These are phyloP conservation scores for Boletus vermiculosoides DNA, from an alignment of 768 basidiomycete species.

Conservation along the genomic window DNA sequence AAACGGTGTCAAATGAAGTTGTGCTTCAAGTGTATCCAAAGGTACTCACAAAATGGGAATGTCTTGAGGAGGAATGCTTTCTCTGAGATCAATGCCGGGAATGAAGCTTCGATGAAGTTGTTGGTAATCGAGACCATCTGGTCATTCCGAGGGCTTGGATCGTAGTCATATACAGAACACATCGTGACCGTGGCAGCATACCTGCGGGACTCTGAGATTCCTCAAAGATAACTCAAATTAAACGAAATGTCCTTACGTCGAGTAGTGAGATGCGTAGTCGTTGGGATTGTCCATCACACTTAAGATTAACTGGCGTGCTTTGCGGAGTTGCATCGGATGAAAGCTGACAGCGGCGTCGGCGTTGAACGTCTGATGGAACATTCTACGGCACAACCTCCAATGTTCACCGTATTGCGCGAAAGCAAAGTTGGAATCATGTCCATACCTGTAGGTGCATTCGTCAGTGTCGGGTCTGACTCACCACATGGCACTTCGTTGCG, in stretches of 20 bases:
- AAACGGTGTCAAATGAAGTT: too few species aligned
- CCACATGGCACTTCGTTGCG: too few species aligned
- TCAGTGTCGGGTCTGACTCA: background rate
- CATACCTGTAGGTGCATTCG: constrained; percentile 9
- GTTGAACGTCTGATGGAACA: constrained; percentile 16
- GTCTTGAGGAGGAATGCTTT: too few species aligned
- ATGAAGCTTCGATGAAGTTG: constrained; percentile 6
- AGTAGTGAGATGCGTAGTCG: constrained; percentile 8
- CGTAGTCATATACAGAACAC: constrained; percentile 1
- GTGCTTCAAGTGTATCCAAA: too few species aligned
- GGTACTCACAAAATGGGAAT: too few species aligned
- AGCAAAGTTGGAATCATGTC: constrained; percentile 11
- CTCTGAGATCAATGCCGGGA: background rate
- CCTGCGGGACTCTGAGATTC: constrained; percentile 13
- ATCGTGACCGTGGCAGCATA: constrained; percentile 33
- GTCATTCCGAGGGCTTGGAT: constrained; percentile 16
- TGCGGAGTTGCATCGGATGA: constrained; percentile 7
- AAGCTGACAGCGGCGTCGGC: constrained; percentile 2
- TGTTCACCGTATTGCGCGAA: constrained; percentile 10
- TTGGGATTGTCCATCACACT: constrained; percentile 5
- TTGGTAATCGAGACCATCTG: constrained; percentile 14
- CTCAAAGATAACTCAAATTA: background rate
- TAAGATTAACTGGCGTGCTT: constrained; percentile 4
- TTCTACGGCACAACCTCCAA: constrained; percentile 13
- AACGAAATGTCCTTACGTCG: constrained; percentile 6